These are phyloP conservation scores for Pluteus cervinus DNA, from an alignment of 768 basidiomycete species.

Conservation along the genomic window DNA sequence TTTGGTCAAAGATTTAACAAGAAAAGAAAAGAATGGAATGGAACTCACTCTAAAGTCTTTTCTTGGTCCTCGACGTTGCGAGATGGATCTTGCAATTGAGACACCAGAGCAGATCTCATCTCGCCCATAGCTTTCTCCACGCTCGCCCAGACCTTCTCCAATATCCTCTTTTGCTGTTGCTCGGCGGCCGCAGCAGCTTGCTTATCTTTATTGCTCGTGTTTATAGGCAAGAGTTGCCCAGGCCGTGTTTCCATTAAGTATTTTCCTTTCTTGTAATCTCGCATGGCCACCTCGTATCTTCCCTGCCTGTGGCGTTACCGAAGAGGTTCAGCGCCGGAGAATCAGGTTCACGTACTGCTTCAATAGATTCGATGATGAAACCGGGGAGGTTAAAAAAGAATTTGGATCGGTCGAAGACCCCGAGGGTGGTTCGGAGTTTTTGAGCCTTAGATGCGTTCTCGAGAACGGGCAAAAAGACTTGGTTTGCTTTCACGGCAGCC, in stretches of 20 bases:
- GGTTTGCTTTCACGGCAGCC: constrained; percentile 88
- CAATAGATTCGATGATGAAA: constrained; percentile 81
- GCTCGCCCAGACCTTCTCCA: constrained; percentile 93
- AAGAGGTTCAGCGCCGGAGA: constrained; percentile 1
- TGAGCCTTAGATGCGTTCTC: constrained; percentile 95
- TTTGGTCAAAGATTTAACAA: constrained; percentile 6
- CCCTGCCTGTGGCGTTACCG: constrained; percentile 45
- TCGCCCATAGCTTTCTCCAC: constrained; percentile 94
- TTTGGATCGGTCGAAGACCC: constrained; percentile 93
- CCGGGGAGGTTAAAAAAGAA: constrained; percentile 99
- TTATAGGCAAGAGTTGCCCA: constrained; percentile 71
- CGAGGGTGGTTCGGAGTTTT: constrained; percentile 85
- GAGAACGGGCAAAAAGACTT: constrained; percentile 92
- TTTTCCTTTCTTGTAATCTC: constrained; percentile 97
- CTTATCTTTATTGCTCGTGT: constrained; percentile 47
- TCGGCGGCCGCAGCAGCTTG: constrained; percentile 38
- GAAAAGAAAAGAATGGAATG: constrained; percentile 1
- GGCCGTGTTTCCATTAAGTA: constrained; percentile 87
- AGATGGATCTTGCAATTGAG: constrained; percentile 75
- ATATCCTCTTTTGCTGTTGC: constrained; percentile 84
- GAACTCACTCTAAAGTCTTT: constrained; percentile 86
- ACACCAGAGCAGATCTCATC: constrained; percentile 72
- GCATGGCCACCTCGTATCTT: constrained; percentile 87
- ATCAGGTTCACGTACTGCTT: constrained; percentile 55
- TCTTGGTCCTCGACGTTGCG: constrained; percentile 91